A percentile compares a stretch with the other conserved stretches of the same genome.
Conservation (phyloP, 2,329 filamentous ascomycete genomes). For the Phaeomoniella chlamydospora region DNA sequence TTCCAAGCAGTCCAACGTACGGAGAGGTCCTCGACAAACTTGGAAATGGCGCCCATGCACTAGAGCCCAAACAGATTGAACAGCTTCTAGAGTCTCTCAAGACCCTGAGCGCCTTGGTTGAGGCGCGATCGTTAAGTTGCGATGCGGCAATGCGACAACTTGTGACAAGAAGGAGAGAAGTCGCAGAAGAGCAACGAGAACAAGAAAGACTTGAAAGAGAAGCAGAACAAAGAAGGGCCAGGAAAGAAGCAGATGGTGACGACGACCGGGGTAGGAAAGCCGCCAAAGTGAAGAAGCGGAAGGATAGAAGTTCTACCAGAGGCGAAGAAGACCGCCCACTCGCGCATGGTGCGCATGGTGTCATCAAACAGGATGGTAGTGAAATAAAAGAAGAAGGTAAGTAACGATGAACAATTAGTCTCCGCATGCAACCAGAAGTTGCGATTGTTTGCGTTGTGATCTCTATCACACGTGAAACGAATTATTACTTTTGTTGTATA, state of each 20-base stretch:
- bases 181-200: conserved; percentile 36
- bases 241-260: conserved; percentile 28
- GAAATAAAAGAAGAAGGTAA: conserved; percentile 42
- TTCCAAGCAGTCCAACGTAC: conserved; percentile 35
- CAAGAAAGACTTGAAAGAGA: conserved; percentile 32
- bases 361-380: conserved; percentile 49
- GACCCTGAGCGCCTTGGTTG: conserved; percentile 40
- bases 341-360: conserved; percentile 46
- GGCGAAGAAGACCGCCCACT: conserved; percentile 43
- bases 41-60: conserved; percentile 30
- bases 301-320: conserved; percentile 47
- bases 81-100: conserved; percentile 40
- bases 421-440: too few species aligned
- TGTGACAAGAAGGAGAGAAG: conserved; percentile 41
- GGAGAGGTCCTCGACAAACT: conserved; percentile 43
- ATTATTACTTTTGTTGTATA: too few species aligned
- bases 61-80: conserved; percentile 31
- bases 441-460: too few species aligned
- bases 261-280: conserved; percentile 35
- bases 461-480: too few species aligned
- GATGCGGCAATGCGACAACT: conserved; percentile 46
- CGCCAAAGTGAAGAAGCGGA: conserved; percentile 64
- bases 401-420: too few species aligned
- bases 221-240: conserved; percentile 28
- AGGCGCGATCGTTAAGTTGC: conserved; percentile 41